Percentiles rank a stretch among this genome's conserved stretches.
These are phyloP conservation scores for Cystofilobasidium macerans DNA, from an alignment of 768 basidiomycete genomes.

Conservation along the genomic window DNA sequence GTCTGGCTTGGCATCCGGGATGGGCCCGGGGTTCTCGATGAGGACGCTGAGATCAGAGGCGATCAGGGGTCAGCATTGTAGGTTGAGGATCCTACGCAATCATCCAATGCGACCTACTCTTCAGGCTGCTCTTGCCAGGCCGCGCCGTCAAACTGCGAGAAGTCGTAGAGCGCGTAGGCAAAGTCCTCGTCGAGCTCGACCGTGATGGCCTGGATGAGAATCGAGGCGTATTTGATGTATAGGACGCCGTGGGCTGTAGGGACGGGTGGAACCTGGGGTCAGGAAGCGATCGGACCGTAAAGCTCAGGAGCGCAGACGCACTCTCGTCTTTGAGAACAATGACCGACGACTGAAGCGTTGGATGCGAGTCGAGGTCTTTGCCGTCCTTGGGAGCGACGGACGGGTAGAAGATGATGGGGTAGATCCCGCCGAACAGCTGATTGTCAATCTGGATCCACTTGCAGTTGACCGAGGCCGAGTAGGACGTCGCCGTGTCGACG, in stretches of 20 bases:
- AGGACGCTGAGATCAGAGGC: conserved; percentile 46
- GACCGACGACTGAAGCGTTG: conserved; percentile 77
- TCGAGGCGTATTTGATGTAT: conserved; percentile 95
- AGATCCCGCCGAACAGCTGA: conserved; percentile 89
- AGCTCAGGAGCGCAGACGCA: conserved; percentile 36
- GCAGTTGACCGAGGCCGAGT: conserved; percentile 66
- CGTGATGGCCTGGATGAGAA: conserved; percentile 84
- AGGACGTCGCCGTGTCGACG: conserved; percentile 62
- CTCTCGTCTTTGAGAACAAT: conserved; percentile 90
- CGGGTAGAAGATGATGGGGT: conserved; percentile 88
- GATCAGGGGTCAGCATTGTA: not conserved
- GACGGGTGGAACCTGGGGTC: conserved; percentile 13
- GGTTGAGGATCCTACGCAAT: no score
- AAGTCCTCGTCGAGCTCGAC: conserved; percentile 97
- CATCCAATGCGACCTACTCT: conserved; percentile 53
- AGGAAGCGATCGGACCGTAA: not conserved
- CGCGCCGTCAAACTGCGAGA: conserved; percentile 79
- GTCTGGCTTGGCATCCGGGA: conserved; percentile 41
- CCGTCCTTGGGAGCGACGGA: conserved; percentile 56
- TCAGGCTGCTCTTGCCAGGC: conserved; percentile 70
- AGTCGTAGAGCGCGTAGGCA: conserved; percentile 78
- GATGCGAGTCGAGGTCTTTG: conserved; percentile 67
- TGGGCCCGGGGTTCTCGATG: conserved; percentile 55
- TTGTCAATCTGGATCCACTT: conserved; percentile 93
- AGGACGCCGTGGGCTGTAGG: conserved; percentile 81